Evolutionary conservation across 176 grass and related monocot species (phyloP), one percentile per base, ranked within the genome.

Genomic region (Melocanna baccifera): DNA sequence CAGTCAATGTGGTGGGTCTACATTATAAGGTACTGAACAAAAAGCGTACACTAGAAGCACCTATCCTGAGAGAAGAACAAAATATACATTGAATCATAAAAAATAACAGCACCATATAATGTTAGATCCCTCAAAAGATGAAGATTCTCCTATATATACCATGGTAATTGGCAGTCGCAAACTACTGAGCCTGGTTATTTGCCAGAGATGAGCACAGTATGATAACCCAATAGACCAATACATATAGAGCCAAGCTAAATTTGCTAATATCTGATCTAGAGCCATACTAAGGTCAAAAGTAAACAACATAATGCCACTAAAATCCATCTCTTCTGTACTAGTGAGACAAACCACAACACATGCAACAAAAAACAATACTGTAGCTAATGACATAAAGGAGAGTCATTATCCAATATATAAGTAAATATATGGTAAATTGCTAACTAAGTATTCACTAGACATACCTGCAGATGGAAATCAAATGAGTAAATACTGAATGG

Each of bases 401-500:
- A 80, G 13, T 12, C 37, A 55, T 67, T 18, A 67, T 39, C 11
- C 12, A 28, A 48, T 66, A 41, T 16, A 9, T 59, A 72, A 66
- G 46, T 43, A 76, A 63, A 48, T 75, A 39, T 62, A 50, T 51
- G 69, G 12, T 37, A 62, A 69, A 69, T 42, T 53, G 7, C 13
- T 85, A 75, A 63, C 25, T 23, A 83, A 78, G 23, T 61, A 19
- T 45, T 45, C 29, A 67, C 48, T 47, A 64, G 20, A 82, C 10
- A 90, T 71, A 10, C 45, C 56, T 67, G n/a, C 20, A 66, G 7
- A 58, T 51, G n/a, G 12, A 90, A 82, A 76, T 51, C n/a, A 39
- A 62, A 45, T 14, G 14, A 41, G 28, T 3, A 75, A 50, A 69
- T 42, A 29, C 7, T 14, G 23, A 77, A 50, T 68, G 68, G 55